phyloP scores from a whole-genome alignment of 1,284 basidiomycete species.

The Phaffia rhodozyma region DNA sequence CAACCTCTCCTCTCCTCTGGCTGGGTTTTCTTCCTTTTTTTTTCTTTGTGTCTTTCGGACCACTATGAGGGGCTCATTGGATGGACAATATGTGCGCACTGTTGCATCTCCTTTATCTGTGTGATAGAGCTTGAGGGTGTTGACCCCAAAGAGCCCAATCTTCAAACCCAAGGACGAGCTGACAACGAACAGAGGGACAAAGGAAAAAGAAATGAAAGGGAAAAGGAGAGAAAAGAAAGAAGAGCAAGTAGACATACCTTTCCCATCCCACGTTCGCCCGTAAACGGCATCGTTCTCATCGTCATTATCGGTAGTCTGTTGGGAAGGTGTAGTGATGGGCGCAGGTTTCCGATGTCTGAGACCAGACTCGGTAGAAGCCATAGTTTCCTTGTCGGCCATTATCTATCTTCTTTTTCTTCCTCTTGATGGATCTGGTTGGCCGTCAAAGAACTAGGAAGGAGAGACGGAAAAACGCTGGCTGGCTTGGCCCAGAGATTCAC shows the following conservation, averaged over 20 bases:
- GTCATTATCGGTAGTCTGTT: slow-evolving; percentile 5
- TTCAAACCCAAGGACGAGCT: no score
- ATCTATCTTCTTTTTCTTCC: neutral
- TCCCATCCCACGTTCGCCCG: slow-evolving; percentile 73
- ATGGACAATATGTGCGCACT: no score
- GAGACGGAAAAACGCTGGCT: no score
- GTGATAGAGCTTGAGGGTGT: no score
- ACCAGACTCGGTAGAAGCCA: neutral
- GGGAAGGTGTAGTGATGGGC: neutral
- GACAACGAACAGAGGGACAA: neutral
- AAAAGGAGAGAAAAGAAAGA: neutral
- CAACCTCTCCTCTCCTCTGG: no score
- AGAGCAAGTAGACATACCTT: slow-evolving; percentile 45
- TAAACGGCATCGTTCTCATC: slow-evolving; percentile 55
- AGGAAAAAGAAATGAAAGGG: neutral
- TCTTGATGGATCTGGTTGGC: neutral
- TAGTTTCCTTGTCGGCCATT: neutral
- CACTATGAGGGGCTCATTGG: no score
- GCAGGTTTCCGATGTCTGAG: neutral
- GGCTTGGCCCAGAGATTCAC: no score
- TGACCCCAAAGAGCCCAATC: no score
- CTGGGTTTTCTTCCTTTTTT: no score
- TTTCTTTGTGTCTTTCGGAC: no score
- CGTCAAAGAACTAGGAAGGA: no score
- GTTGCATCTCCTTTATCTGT: no score